Evolutionary conservation across 2,329 filamentous ascomycete genomes (phyloP).

Genomic region (Pyrenochaeta sp.): DNA sequence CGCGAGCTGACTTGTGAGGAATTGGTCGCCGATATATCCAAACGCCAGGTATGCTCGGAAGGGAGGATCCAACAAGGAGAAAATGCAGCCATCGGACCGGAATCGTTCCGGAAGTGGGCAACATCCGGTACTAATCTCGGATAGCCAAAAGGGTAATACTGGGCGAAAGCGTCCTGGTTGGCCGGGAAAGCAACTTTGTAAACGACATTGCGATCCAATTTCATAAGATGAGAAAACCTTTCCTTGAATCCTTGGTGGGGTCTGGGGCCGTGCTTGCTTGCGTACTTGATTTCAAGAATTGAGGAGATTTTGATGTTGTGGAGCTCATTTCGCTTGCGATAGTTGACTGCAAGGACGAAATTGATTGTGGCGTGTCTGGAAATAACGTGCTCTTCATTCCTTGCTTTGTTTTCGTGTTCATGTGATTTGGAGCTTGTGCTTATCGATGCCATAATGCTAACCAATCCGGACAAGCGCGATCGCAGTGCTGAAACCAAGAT

Average conservation of each 20-base stretch:
- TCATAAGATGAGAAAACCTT: constrained; percentile 41
- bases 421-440: constrained; percentile 13
- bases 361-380: constrained; percentile 29
- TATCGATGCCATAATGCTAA: constrained; percentile 17
- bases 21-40: constrained; percentile 21
- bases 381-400: constrained; percentile 15
- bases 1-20: constrained; percentile 20
- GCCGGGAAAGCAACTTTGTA: constrained; percentile 13
- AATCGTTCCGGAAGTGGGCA: constrained; percentile 21
- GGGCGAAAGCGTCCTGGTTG: constrained; percentile 14
- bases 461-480: constrained; percentile 23
- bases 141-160: constrained; percentile 21
- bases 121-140: constrained; percentile 20
- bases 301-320: constrained; percentile 38
- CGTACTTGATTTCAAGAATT: constrained; percentile 35
- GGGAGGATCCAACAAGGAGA: constrained; percentile 12
- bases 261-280: constrained; percentile 34
- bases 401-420: constrained; percentile 14
- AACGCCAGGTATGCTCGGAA: constrained; percentile 21
- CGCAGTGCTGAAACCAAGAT: constrained; percentile 32
- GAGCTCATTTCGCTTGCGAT: constrained; percentile 51
- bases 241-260: constrained; percentile 35
- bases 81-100: constrained; percentile 25
- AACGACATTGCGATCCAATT: constrained; percentile 43
- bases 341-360: constrained; percentile 29